These are phyloP conservation scores for Colletotrichum neosansevieriae DNA, from an alignment of 2,329 filamentous ascomycete species.

Conservation along the genomic window DNA sequence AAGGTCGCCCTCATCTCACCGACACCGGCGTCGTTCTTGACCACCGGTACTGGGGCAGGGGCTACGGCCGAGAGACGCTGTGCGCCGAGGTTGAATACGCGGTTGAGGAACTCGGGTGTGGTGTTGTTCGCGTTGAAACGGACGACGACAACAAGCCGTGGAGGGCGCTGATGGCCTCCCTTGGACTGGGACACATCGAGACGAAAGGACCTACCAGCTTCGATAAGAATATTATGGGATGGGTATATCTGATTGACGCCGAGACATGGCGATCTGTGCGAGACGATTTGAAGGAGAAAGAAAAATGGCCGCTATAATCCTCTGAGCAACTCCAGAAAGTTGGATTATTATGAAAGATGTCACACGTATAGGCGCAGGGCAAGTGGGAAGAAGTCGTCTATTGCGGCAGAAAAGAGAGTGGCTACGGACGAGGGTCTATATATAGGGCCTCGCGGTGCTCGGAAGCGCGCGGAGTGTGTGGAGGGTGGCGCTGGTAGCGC, in stretches of 20 bases:
- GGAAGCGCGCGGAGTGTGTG: too few species aligned
- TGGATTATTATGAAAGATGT: too few species aligned
- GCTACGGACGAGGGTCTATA: too few species aligned
- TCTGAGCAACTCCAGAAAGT: too few species aligned
- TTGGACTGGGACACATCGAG: slow-evolving; percentile 31
- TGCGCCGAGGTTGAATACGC: slow-evolving; percentile 43
- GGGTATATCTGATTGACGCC: slow-evolving; percentile 14
- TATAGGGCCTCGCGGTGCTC: too few species aligned
- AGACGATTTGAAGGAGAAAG: neutral
- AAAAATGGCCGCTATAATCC: slow-evolving; percentile 16
- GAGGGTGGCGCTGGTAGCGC: too few species aligned
- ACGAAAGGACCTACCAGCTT: slow-evolving; percentile 28
- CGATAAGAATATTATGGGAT: slow-evolving; percentile 14
- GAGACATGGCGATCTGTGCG: neutral
- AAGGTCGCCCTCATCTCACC: slow-evolving; percentile 21
- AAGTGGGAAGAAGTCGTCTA: too few species aligned
- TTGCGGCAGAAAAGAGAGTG: too few species aligned
- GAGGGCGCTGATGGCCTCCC: slow-evolving; percentile 32
- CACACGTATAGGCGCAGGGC: too few species aligned
- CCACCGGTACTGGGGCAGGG: slow-evolving; percentile 41
- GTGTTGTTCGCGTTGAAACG: slow-evolving; percentile 43
- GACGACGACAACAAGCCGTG: slow-evolving; percentile 35
- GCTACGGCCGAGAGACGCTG: slow-evolving; percentile 43
- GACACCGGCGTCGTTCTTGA: slow-evolving; percentile 44
- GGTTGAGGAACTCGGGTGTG: slow-evolving; percentile 39